Conservation (phyloP, 495 filamentous ascomycete species). For the Cercophora sp. region DNA sequence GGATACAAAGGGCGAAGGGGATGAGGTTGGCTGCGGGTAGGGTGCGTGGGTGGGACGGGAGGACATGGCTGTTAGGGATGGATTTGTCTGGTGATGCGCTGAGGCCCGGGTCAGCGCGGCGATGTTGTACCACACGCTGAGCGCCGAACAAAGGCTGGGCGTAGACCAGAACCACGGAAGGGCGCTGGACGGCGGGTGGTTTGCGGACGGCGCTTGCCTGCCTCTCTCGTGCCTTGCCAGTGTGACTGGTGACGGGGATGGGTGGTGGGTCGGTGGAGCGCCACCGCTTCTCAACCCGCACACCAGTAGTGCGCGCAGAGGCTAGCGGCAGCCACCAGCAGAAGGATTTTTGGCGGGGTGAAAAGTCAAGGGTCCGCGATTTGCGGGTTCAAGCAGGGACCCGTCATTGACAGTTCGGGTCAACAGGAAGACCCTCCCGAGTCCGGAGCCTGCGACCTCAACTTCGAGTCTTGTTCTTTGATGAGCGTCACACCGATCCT, state of each 20-base stretch:
- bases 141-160: neutral
- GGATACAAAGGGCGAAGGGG: no score
- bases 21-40: no score
- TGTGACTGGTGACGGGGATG: slow-evolving; percentile 1
- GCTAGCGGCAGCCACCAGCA: neutral
- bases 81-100: neutral
- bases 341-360: neutral
- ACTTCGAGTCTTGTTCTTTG: no score
- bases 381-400: neutral
- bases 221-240: neutral
- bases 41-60: neutral
- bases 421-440: neutral
- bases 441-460: slow-evolving; percentile 2
- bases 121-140: neutral
- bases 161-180: neutral
- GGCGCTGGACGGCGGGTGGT: neutral
- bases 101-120: neutral
- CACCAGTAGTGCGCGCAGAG: neutral
- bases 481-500: neutral
- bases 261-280: neutral
- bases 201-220: neutral
- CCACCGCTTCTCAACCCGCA: neutral
- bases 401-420: no score
- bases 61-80: slow-evolving; percentile 1
- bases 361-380: neutral